Percentiles rank a stretch among this genome's conserved stretches.
Evolutionary conservation across 306 rosid species (phyloP).

Genomic region (Hylodesmum podocarpum): DNA sequence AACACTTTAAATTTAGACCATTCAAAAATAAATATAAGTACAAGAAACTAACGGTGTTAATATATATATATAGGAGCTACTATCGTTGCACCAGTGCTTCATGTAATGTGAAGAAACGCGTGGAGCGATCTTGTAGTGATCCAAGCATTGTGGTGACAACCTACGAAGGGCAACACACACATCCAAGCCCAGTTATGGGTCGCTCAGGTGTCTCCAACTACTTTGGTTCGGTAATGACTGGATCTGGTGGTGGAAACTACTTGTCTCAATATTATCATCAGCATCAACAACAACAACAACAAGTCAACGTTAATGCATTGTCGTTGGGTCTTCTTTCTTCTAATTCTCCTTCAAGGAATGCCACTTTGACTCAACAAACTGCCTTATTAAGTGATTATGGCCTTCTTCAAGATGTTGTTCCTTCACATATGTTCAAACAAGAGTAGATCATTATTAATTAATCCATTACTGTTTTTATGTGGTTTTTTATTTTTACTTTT

Average conservation of each 20-base stretch:
- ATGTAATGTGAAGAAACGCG: constrained; percentile 90
- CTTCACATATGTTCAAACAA: constrained; percentile 63
- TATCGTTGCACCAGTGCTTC: constrained; percentile 88
- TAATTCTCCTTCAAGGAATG: constrained; percentile 16
- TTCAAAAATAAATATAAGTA: not conserved
- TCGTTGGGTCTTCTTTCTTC: constrained; percentile 29
- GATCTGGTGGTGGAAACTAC: constrained; percentile 21
- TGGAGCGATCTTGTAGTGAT: constrained; percentile 74
- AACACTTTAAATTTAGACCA: not conserved
- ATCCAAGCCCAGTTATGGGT: constrained; percentile 65
- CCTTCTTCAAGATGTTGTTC: constrained; percentile 75
- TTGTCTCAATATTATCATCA: constrained; percentile 32
- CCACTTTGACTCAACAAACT: constrained; percentile 34
- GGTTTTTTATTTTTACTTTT: constrained; percentile 28
- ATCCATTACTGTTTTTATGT: not conserved
- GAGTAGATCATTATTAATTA: constrained; percentile 35
- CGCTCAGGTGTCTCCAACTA: constrained; percentile 37
- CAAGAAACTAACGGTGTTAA: not conserved
- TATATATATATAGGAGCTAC: constrained; percentile 62
- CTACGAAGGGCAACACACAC: constrained; percentile 89
- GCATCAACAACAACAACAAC: constrained; percentile 36
- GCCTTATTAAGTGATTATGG: constrained; percentile 49
- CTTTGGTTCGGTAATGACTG: constrained; percentile 27
- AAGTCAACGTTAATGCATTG: constrained; percentile 17
- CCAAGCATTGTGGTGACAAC: constrained; percentile 81